Conservation (phyloP, 176 grass and related monocot genomes). For the Tillandsia leiboldiana region DNA sequence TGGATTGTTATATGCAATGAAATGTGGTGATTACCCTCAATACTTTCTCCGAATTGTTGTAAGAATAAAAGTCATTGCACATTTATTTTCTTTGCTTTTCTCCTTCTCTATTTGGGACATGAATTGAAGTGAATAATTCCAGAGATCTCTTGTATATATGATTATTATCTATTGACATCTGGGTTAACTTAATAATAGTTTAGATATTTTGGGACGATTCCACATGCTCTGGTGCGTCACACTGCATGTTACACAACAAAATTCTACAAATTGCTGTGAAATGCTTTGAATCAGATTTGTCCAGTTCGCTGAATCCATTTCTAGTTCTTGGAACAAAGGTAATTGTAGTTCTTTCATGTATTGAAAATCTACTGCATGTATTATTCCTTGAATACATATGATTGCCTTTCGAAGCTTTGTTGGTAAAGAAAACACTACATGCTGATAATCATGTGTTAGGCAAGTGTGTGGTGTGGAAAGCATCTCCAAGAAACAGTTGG, state of each 20-base stretch:
- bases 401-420: constrained; percentile 5
- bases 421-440: constrained; percentile 11
- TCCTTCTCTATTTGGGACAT: background rate
- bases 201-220: constrained; percentile 77
- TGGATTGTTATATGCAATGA: background rate
- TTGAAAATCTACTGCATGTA: background rate
- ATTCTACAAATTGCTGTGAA: constrained; percentile 69
- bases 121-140: background rate
- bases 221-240: constrained; percentile 38
- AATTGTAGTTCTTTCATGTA: background rate
- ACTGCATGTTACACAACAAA: constrained; percentile 65
- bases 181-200: constrained; percentile 38
- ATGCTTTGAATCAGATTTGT: constrained; percentile 36
- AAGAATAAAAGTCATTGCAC: background rate
- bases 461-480: constrained; percentile 63
- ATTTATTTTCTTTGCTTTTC: background rate
- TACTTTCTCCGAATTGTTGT: too few species aligned
- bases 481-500: constrained; percentile 34
- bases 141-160: too few species aligned
- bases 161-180: background rate
- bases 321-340: constrained; percentile 67
- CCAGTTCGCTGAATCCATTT: constrained; percentile 37
- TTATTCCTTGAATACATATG: background rate
- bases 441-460: constrained; percentile 28
- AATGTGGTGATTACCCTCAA: background rate